Evolutionary conservation across 495 filamentous ascomycete species (phyloP).

Genomic region (Penicillium goetzii): DNA sequence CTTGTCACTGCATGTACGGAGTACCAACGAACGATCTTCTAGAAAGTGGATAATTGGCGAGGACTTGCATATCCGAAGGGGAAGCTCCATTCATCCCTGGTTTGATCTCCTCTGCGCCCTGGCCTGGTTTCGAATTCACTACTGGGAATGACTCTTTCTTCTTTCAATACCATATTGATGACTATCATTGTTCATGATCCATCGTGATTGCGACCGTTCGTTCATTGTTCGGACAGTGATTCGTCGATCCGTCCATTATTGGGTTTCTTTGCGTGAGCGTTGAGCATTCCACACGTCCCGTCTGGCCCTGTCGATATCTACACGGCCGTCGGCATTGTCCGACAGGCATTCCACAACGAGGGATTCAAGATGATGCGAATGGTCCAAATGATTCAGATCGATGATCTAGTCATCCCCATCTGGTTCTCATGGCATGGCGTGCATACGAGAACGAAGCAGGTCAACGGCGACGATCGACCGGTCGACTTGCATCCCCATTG

Average conservation of each 20-base stretch:
- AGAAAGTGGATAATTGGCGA: constrained; percentile 10
- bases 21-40: constrained; percentile 17
- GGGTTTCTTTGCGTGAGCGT: background rate
- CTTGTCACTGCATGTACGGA: constrained; percentile 4
- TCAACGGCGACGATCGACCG: constrained; percentile 15
- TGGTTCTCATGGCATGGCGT: background rate
- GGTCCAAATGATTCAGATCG: background rate
- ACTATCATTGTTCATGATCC: constrained; percentile 8
- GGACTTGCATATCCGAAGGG: constrained; percentile 18
- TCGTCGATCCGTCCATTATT: background rate
- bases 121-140: constrained; percentile 5
- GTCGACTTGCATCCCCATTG: background rate
- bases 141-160: background rate
- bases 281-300: constrained; percentile 4
- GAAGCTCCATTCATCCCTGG: constrained; percentile 11
- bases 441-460: constrained; percentile 13
- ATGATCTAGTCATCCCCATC: constrained; percentile 1
- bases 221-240: background rate
- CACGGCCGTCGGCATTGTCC: constrained; percentile 4
- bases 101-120: constrained; percentile 6
- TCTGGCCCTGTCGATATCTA: background rate
- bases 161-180: constrained; percentile 1
- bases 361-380: background rate
- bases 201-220: constrained; percentile 5
- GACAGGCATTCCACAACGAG: background rate